A percentile compares a stretch with the other conserved stretches of the same genome.
These are phyloP conservation scores for Solanum hybrid DNA, from an alignment of 305 asterid species.

Conservation along the genomic window DNA sequence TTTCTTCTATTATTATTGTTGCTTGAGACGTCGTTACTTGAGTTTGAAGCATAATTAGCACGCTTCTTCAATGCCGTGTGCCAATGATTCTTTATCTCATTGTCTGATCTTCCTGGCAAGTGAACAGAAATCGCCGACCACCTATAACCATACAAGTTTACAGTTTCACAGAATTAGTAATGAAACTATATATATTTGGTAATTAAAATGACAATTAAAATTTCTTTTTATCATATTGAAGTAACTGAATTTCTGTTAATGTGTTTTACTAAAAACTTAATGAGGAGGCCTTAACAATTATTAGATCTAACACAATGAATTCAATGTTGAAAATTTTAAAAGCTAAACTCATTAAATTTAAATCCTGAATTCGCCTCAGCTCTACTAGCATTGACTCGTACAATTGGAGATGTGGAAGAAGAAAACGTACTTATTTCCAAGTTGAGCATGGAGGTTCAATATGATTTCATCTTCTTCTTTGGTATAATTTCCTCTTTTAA, in stretches of 20 bases:
- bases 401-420: not conserved
- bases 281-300: not conserved
- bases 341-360: not conserved
- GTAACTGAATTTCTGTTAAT: not conserved
- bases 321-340: not conserved
- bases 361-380: not conserved
- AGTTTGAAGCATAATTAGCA: too few relatives aligned
- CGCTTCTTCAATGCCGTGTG: conserved; percentile 10
- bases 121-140: conserved; percentile 23
- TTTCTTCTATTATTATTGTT: too few relatives aligned
- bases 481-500: conserved; percentile 21
- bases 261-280: too few relatives aligned
- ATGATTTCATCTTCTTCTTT: conserved; percentile 25
- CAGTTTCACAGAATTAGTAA: not conserved
- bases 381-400: not conserved
- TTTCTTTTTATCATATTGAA: not conserved
- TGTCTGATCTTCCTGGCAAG: conserved; percentile 24
- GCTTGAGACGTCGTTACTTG: too few relatives aligned
- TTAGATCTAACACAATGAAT: not conserved
- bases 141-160: not conserved
- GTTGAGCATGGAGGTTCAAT: conserved; percentile 14
- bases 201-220: not conserved
- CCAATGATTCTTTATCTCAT: conserved; percentile 26
- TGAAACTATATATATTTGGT: not conserved
- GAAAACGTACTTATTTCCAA: conserved; percentile 16